Percentiles rank a stretch among this genome's conserved stretches.
phyloP scores from a whole-genome alignment of 768 basidiomycete genomes.

The Tulasnella sp. region DNA sequence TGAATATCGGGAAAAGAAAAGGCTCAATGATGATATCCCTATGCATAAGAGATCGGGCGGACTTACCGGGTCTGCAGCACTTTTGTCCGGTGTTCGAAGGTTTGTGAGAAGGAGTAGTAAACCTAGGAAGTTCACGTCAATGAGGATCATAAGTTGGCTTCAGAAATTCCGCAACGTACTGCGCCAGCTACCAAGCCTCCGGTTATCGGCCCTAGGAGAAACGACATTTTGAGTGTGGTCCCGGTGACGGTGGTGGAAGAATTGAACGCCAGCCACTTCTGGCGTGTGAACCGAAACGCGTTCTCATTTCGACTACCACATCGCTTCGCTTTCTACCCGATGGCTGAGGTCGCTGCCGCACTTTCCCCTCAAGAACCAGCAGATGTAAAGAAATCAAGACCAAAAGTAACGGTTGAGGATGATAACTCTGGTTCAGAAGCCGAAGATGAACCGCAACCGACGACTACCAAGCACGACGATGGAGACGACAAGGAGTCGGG shows the following conservation, averaged over 20 bases:
- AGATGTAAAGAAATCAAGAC: constrained; percentile 16
- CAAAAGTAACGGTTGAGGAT: constrained; percentile 30
- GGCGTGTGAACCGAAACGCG: neutral
- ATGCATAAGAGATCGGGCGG: neutral
- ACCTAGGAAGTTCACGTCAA: neutral
- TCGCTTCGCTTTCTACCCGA: neutral
- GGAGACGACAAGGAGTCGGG: constrained; percentile 11
- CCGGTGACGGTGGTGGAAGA: neutral
- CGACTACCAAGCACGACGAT: neutral
- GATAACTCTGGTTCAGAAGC: constrained; percentile 14
- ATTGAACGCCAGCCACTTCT: constrained; percentile 10
- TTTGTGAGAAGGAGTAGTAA: constrained; percentile 33
- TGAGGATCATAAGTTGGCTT: neutral
- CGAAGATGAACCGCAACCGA: neutral
- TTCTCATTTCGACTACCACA: constrained; percentile 6
- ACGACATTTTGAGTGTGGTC: constrained; percentile 25
- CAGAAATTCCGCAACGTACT: neutral
- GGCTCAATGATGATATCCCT: neutral
- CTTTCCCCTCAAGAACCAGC: neutral
- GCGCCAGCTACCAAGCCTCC: constrained; percentile 33
- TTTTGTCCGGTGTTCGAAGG: constrained; percentile 28
- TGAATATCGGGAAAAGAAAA: neutral
- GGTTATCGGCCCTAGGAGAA: constrained; percentile 26
- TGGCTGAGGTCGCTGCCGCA: neutral
- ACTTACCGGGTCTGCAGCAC: constrained; percentile 20